Conservation (phyloP, 2,329 filamentous ascomycete genomes). For the Colletotrichum navitas region DNA sequence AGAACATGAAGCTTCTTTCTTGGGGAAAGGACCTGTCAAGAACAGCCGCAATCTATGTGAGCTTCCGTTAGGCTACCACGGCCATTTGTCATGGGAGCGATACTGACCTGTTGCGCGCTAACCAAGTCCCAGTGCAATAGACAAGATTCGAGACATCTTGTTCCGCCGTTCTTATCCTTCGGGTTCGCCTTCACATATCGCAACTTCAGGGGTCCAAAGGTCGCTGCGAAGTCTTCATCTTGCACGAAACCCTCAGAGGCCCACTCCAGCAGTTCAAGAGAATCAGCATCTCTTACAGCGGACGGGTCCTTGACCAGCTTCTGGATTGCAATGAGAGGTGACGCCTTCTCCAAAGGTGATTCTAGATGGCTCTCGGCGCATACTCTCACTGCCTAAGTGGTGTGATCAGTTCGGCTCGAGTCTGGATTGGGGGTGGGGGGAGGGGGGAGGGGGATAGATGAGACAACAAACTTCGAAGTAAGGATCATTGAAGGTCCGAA, state of each 20-base stretch:
- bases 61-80: not conserved
- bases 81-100: not conserved
- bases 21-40: constrained; percentile 64
- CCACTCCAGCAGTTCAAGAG: constrained; percentile 68
- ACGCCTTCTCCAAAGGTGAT: constrained; percentile 59
- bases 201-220: constrained; percentile 63
- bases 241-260: constrained; percentile 56
- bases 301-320: constrained; percentile 61
- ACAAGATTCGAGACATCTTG: constrained; percentile 65
- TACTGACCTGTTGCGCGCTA: constrained; percentile 67
- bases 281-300: constrained; percentile 62
- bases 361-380: constrained; percentile 67
- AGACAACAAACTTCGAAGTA: constrained; percentile 65
- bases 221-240: constrained; percentile 59
- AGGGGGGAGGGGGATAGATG: not conserved
- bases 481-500: constrained; percentile 62
- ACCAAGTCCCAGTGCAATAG: constrained; percentile 67
- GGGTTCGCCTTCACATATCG: constrained; percentile 67
- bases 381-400: constrained; percentile 58
- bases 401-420: not conserved
- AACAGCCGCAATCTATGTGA: constrained; percentile 63
- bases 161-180: constrained; percentile 57
- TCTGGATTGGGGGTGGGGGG: not conserved
- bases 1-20: constrained; percentile 65
- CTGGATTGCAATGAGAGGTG: constrained; percentile 59